Evolutionary conservation across 2,329 filamentous ascomycete species (phyloP).

Genomic region (Stagonosporopsis rhizophila): DNA sequence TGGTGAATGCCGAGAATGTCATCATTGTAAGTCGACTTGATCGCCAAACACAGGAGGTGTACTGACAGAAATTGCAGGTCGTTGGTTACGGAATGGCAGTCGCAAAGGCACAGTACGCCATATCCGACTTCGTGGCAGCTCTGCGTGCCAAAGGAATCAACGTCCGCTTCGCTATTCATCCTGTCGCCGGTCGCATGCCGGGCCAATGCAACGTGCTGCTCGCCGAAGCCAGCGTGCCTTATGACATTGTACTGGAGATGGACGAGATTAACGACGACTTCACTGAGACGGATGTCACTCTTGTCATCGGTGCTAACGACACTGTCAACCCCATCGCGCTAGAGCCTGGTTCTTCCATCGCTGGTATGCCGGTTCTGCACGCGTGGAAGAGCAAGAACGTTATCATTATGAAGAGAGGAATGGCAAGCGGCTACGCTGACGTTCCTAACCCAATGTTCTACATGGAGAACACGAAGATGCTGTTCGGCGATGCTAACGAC

Average conservation of each 20-base stretch:
- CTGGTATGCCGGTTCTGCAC: constrained; percentile 90
- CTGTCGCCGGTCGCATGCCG: constrained; percentile 89
- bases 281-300: constrained; percentile 79
- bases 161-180: constrained; percentile 89
- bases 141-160: constrained; percentile 78
- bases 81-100: constrained; percentile 96
- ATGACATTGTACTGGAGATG: constrained; percentile 94
- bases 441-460: constrained; percentile 94
- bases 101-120: constrained; percentile 90
- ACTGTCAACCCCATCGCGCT: constrained; percentile 91
- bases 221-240: constrained; percentile 85
- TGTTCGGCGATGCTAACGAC: constrained; percentile 88
- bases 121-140: constrained; percentile 78
- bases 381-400: constrained; percentile 95
- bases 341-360: constrained; percentile 82
- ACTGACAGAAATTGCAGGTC: constrained; percentile 48
- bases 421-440: constrained; percentile 89
- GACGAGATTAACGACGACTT: constrained; percentile 97
- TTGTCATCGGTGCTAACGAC: constrained; percentile 92
- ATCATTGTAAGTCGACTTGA: constrained; percentile 67
- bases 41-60: not conserved
- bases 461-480: constrained; percentile 87
- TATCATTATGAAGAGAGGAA: constrained; percentile 89
- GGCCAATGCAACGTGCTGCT: constrained; percentile 92
- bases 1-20: constrained; percentile 79